Conservation (phyloP, 2,329 filamentous ascomycete genomes). For the Chaetomiaceae sp. region DNA sequence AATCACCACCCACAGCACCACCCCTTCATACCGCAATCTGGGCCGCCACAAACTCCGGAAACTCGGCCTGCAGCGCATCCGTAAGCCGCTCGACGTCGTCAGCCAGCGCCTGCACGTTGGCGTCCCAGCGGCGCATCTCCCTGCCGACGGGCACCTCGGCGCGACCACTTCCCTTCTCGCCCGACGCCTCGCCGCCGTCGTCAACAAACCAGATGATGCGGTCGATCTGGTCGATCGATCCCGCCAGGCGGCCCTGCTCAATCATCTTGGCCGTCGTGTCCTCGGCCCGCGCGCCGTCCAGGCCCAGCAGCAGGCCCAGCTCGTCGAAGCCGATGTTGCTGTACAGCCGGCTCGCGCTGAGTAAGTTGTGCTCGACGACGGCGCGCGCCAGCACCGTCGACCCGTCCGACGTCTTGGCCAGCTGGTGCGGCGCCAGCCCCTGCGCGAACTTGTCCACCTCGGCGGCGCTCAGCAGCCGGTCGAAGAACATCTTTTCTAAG, state of each 20-base stretch:
- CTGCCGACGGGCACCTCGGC: slow-evolving; percentile 58
- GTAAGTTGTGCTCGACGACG: slow-evolving; percentile 91
- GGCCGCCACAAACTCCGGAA: slow-evolving; percentile 45
- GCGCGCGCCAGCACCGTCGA: slow-evolving; percentile 89
- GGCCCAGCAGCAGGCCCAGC: slow-evolving; percentile 69
- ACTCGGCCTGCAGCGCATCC: slow-evolving; percentile 55
- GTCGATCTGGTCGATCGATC: slow-evolving; percentile 91
- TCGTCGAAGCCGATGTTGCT: slow-evolving; percentile 70
- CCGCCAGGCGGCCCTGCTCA: slow-evolving; percentile 81
- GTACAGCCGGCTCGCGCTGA: slow-evolving; percentile 75
- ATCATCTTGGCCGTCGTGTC: slow-evolving; percentile 92
- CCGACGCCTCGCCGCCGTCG: slow-evolving; percentile 64
- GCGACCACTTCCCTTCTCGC: slow-evolving; percentile 60
- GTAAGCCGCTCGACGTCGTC: slow-evolving; percentile 52
- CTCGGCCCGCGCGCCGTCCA: slow-evolving; percentile 77
- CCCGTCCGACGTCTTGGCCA: slow-evolving; percentile 83
- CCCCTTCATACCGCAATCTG: slow-evolving; percentile 17
- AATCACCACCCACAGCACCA: not conserved
- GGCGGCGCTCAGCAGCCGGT: slow-evolving; percentile 70
- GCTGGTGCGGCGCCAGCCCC: slow-evolving; percentile 77
- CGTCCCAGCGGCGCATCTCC: slow-evolving; percentile 81
- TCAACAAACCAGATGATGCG: slow-evolving; percentile 86
- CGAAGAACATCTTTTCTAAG: slow-evolving; percentile 95
- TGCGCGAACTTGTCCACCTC: slow-evolving; percentile 84
- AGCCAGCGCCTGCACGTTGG: slow-evolving; percentile 75